Evolutionary conservation across 768 basidiomycete genomes (phyloP).

Genomic region (Suillus placidus): DNA sequence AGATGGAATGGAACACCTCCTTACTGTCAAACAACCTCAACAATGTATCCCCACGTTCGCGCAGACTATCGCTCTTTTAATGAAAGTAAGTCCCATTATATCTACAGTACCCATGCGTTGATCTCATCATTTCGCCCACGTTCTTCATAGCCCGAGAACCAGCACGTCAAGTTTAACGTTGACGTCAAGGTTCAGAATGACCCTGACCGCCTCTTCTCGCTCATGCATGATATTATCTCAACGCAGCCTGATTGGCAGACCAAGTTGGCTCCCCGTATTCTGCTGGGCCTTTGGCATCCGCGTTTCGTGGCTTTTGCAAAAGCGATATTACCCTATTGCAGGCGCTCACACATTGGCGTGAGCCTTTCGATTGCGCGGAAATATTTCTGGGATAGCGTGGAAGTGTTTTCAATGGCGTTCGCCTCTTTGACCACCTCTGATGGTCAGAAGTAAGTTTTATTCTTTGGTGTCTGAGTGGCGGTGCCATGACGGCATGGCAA

Average conservation of each 20-base stretch:
- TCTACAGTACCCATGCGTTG: constrained; percentile 16
- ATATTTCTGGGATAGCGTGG: constrained; percentile 88
- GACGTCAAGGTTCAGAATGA: constrained; percentile 96
- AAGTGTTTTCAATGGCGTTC: constrained; percentile 87
- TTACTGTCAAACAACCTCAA: constrained; percentile 77
- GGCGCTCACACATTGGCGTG: constrained; percentile 82
- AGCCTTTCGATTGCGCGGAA: constrained; percentile 71
- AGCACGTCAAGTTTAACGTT: constrained; percentile 78
- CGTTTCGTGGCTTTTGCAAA: constrained; percentile 81
- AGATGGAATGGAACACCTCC: constrained; percentile 74
- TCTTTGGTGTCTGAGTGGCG: constrained; percentile 7
- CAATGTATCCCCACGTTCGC: constrained; percentile 91
- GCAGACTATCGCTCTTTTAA: constrained; percentile 79
- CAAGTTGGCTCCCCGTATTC: constrained; percentile 73
- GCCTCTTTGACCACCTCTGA: constrained; percentile 67
- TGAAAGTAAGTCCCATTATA: constrained; percentile 54
- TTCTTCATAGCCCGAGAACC: constrained; percentile 63
- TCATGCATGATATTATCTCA: constrained; percentile 74
- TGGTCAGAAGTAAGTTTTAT: constrained; percentile 59
- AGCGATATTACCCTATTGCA: constrained; percentile 76
- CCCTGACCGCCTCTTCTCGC: constrained; percentile 77
- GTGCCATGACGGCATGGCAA: constrained; percentile 23
- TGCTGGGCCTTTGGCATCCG: constrained; percentile 91
- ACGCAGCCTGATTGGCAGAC: constrained; percentile 73
- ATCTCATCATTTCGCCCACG: constrained; percentile 8